Percentiles rank a stretch among this genome's conserved stretches.
phyloP scores from a whole-genome alignment of 176 grass and related monocot genomes.

The Bothriochloa decipiens region DNA sequence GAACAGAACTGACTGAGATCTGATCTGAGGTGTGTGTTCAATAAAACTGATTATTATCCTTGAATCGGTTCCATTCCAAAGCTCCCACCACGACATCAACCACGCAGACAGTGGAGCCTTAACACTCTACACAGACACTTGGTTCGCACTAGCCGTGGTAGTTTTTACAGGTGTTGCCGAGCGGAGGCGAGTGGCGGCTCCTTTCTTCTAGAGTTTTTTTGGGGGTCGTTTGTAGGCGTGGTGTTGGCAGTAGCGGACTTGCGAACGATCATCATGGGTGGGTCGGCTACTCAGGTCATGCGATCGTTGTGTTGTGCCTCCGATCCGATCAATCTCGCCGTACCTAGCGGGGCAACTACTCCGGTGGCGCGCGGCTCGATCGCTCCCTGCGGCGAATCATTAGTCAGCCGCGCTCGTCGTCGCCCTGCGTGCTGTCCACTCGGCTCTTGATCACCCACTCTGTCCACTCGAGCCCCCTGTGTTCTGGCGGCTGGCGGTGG shows the following conservation, averaged over 20 bases:
- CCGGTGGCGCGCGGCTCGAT: background rate
- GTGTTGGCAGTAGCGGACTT: background rate
- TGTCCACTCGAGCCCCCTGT: background rate
- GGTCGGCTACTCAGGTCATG: background rate
- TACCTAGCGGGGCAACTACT: background rate
- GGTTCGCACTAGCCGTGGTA: background rate
- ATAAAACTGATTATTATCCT: background rate
- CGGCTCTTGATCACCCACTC: conserved; percentile 1
- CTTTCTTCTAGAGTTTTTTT: background rate
- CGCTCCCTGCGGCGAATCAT: background rate
- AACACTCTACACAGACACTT: background rate
- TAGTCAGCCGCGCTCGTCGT: too few species aligned
- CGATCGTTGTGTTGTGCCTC: background rate
- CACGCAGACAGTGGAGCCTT: background rate
- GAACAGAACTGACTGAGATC: background rate
- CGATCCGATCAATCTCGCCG: background rate
- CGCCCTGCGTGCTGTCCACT: background rate
- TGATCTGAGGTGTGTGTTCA: background rate
- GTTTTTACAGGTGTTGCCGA: conserved; percentile 20
- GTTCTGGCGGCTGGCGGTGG: background rate
- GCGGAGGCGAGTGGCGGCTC: background rate
- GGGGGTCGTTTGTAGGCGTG: background rate
- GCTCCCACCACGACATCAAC: background rate
- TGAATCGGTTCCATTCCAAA: background rate
- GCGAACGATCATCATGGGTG: background rate